A percentile compares a stretch with the other conserved stretches of the same genome.
Conservation (phyloP, 2,329 filamentous ascomycete species). For the Exutisphaerella laricina region DNA sequence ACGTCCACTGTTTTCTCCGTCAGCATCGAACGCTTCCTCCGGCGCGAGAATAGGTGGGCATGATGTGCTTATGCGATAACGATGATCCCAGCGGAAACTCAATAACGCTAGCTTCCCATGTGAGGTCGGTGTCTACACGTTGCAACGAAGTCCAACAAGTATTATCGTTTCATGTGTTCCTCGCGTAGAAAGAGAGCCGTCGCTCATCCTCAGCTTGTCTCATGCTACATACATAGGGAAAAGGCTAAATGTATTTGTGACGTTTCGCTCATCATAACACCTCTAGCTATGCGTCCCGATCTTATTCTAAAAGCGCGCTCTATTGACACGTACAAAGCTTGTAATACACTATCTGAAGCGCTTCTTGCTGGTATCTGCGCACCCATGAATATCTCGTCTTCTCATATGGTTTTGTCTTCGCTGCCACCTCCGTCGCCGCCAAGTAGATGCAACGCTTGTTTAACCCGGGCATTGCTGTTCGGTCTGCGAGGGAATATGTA, state of each 20-base stretch:
- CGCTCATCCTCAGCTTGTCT: conserved; percentile 5
- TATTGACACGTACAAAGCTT: conserved; percentile 10
- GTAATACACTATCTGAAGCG: conserved; percentile 9
- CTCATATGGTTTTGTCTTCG: conserved; percentile 11
- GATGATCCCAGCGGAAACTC: not conserved
- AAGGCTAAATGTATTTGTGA: conserved; percentile 15
- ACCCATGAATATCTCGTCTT: not conserved
- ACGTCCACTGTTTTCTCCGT: too few species aligned
- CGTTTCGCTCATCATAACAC: conserved; percentile 12
- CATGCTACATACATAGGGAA: conserved; percentile 10
- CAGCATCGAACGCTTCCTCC: too few species aligned
- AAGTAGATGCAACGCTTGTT: conserved; percentile 21
- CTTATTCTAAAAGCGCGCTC: conserved; percentile 8
- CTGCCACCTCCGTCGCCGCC: conserved; percentile 27
- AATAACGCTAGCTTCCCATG: too few species aligned
- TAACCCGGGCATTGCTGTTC: conserved; percentile 9
- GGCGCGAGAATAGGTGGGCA: not conserved
- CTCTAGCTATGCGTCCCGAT: conserved; percentile 12
- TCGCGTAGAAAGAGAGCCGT: conserved; percentile 6
- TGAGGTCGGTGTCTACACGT: too few species aligned
- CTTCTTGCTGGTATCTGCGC: conserved; percentile 4
- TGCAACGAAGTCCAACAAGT: too few species aligned
- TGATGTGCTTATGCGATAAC: conserved; percentile 1
- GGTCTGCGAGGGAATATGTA: conserved; percentile 7
- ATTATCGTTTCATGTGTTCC: not conserved